phyloP scores from a whole-genome alignment of 78 protist genomes.

The Dictyostelium intermedium region DNA sequence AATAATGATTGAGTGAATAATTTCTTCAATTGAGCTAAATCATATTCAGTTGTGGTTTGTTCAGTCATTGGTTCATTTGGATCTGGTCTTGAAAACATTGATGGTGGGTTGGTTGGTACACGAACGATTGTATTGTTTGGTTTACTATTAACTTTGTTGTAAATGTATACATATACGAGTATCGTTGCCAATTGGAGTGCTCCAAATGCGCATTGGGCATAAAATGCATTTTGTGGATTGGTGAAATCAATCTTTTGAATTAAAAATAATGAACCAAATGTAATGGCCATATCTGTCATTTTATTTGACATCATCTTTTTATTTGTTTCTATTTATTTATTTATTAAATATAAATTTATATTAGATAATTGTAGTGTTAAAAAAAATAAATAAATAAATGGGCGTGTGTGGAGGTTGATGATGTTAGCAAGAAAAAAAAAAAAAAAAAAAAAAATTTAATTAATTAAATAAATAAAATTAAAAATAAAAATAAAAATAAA shows the following conservation, averaged over 20 bases:
- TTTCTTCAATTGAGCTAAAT: conserved; percentile 19
- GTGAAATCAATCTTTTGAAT: conserved; percentile 63
- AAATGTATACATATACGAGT: background rate
- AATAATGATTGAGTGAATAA: background rate
- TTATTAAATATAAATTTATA: background rate
- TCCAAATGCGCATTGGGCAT: conserved; percentile 28
- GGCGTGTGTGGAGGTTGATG: background rate
- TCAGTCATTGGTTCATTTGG: conserved; percentile 4
- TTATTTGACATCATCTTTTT: background rate
- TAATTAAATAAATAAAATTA: background rate
- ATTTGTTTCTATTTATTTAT: background rate
- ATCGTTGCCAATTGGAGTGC: background rate
- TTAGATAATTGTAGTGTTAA: background rate
- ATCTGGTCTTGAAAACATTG: conserved; percentile 6
- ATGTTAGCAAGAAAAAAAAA: background rate
- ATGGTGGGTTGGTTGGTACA: conserved; percentile 33
- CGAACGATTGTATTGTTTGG: conserved; percentile 5
- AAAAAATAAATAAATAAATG: background rate
- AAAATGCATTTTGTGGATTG: background rate
- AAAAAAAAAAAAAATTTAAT: background rate
- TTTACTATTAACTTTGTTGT: background rate
- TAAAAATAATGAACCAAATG: conserved; percentile 48
- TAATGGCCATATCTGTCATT: conserved; percentile 38
- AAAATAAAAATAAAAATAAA: background rate
- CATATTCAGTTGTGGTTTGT: conserved; percentile 46